Evolutionary conservation across 805 yeast species (phyloP).

Genomic region (Spencermartinsiella europaea): DNA sequence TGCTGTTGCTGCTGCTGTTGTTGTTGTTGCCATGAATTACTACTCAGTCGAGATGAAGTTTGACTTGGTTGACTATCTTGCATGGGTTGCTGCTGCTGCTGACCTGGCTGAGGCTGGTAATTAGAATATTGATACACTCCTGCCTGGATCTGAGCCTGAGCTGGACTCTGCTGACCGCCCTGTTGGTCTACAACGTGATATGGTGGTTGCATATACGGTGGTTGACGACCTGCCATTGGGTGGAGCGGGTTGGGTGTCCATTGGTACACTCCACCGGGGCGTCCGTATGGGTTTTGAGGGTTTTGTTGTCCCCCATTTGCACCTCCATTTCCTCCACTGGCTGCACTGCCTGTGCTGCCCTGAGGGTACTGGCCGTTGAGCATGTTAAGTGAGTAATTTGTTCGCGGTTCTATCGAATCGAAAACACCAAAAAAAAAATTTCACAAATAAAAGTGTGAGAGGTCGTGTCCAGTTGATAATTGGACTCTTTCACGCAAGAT

Average conservation of each 20-base stretch:
- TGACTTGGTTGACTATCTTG: slow-evolving; percentile 11
- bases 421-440: slow-evolving; percentile 5
- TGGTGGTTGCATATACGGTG: slow-evolving; percentile 6
- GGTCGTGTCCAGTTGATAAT: too few species aligned
- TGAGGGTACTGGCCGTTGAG: neutral
- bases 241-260: slow-evolving; percentile 2
- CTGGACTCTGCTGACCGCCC: slow-evolving; percentile 5
- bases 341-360: slow-evolving; percentile 1
- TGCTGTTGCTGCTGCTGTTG: slow-evolving; percentile 17
- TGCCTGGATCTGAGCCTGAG: slow-evolving; percentile 2
- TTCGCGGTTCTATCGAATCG: neutral
- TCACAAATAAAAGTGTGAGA: neutral
- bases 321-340: neutral
- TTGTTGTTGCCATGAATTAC: slow-evolving; percentile 16
- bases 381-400: neutral
- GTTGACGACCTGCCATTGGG: slow-evolving; percentile 1
- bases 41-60: neutral
- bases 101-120: slow-evolving; percentile 1
- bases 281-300: neutral
- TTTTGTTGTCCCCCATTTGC: neutral
- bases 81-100: slow-evolving; percentile 10
- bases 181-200: slow-evolving; percentile 3
- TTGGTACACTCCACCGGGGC: slow-evolving; percentile 3
- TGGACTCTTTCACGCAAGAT: too few species aligned
- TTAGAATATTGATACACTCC: neutral